These are phyloP conservation scores for Ceratocystiopsis sp. DNA, from an alignment of 2,329 filamentous ascomycete species.

Conservation along the genomic window DNA sequence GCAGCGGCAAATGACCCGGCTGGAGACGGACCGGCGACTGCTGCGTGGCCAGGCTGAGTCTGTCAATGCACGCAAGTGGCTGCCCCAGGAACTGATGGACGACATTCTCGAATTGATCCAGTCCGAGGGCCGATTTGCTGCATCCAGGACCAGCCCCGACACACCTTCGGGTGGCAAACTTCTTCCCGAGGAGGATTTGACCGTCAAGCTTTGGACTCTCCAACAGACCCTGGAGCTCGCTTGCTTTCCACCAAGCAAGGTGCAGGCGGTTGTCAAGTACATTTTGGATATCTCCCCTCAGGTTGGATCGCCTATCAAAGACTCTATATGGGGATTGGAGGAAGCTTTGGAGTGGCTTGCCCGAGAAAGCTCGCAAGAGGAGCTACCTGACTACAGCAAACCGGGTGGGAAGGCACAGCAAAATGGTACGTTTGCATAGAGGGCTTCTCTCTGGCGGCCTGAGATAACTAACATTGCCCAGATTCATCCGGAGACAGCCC, in stretches of 20 bases:
- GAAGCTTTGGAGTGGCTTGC: conserved; percentile 84
- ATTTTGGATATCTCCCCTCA: conserved; percentile 51
- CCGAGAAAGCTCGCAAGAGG: conserved; percentile 50
- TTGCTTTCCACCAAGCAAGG: conserved; percentile 47
- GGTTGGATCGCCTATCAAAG: conserved; percentile 37
- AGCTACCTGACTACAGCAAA: conserved; percentile 56
- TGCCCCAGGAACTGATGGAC: conserved; percentile 62
- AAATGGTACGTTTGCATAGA: conserved; percentile 12
- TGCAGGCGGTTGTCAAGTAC: conserved; percentile 47
- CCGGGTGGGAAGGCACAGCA: conserved; percentile 18
- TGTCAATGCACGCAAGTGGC: conserved; percentile 59
- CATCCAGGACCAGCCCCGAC: conserved; percentile 31
- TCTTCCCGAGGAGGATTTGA: conserved; percentile 58
- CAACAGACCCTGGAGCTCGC: conserved; percentile 53
- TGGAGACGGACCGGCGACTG: conserved; percentile 74
- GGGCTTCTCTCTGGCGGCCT: too few relatives aligned
- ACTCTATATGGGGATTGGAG: conserved; percentile 68
- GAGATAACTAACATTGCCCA: conserved; percentile 9
- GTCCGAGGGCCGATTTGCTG: conserved; percentile 42
- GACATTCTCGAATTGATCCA: conserved; percentile 58
- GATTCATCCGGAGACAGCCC: conserved; percentile 34
- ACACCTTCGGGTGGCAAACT: conserved; percentile 30
- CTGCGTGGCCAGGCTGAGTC: conserved; percentile 62
- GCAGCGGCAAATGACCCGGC: conserved; percentile 53
- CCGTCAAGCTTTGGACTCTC: conserved; percentile 69